Base-by-base conservation (phyloP, 164 flowering plant species). In the Stephania cephalantha region DNA sequence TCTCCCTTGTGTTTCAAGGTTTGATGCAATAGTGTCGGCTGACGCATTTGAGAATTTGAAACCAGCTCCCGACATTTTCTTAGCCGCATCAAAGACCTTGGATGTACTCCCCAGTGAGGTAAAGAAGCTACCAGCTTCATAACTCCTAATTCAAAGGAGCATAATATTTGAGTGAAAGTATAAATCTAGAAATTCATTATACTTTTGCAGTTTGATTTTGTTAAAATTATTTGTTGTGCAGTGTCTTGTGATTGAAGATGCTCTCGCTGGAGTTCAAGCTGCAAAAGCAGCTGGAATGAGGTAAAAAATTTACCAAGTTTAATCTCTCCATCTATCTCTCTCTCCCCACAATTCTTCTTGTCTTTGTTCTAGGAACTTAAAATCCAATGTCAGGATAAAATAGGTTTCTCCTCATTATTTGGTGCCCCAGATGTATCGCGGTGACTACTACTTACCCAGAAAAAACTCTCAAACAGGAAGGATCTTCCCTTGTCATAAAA, bases 191-290 rank as follows among this genome's bases (percentile, higher is more conserved):
- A 58, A 15, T 58, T 58, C 66, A 61, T 5, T 8, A 61, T 20
- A 22, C 66, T n/a, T 17, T 61, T 25, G 20, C 42, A 35, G 42
- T 35, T 35, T 35, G 42, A 35, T 31, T 31, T 31, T 31, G 7
- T 35, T 2, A 61, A 20, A 75, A 61, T n/a, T 76, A 66, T 65
- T 78, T 72, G 52, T 67, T 46, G 65, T 73, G 48, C 81, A 95
- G 99, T 95, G 98, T 79, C 74, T 95, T 83, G 98, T 93, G 64
- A 93, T 95, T 82, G 99, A 95, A 86, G 99, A 95, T 89, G 99
- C 98, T 50, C 83, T 93, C 71, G 98, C 97, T 75, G 99, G 99
- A 79, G 89, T 95, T 46, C 96, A 95, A 87, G 99, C 99, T 80
- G 98, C 98, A 46, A 84, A 90, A 78, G 94, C 97, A 74, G 99